Conservation (phyloP, 495 filamentous ascomycete genomes). For the Penicillium turbatum region DNA sequence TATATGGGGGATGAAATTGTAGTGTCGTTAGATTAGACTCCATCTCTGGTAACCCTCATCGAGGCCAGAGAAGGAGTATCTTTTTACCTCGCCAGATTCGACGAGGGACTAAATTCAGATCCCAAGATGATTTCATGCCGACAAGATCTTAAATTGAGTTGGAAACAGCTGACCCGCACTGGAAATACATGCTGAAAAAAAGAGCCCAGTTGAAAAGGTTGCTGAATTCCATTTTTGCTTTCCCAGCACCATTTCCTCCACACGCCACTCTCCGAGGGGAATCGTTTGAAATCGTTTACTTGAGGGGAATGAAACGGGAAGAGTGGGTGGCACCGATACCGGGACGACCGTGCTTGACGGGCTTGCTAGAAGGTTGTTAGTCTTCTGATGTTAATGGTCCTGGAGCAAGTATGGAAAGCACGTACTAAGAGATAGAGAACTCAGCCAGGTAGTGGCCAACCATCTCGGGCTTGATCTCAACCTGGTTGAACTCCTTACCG, state of each 20-base stretch:
- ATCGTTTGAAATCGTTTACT: constrained; percentile 63
- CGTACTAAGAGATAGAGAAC: constrained; percentile 99
- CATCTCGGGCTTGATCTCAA: constrained; percentile 99
- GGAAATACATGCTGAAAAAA: constrained; percentile 46
- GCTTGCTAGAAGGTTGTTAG: constrained; percentile 67
- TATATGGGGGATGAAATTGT: constrained; percentile 8
- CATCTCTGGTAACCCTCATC: constrained; percentile 14
- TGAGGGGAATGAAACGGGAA: constrained; percentile 99
- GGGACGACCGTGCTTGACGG: constrained; percentile 99
- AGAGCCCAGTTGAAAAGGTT: constrained; percentile 30
- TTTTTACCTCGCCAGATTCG: constrained; percentile 21
- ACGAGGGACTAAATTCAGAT: constrained; percentile 17
- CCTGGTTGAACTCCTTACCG: constrained; percentile 99
- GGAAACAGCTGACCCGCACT: constrained; percentile 46
- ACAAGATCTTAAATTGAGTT: constrained; percentile 49
- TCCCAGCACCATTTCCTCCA: constrained; percentile 40
- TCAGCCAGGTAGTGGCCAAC: constrained; percentile 98
- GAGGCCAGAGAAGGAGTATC: constrained; percentile 14
- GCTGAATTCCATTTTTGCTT: constrained; percentile 40
- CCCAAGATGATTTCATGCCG: constrained; percentile 35
- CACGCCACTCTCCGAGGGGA: constrained; percentile 42
- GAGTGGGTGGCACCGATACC: constrained; percentile 99
- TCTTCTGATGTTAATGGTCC: constrained; percentile 2
- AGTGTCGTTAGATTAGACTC: constrained; percentile 26
- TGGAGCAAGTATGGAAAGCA: constrained; percentile 36